Base-by-base conservation (phyloP, 805 yeast species). In the Ogataea wickerhamii region DNA sequence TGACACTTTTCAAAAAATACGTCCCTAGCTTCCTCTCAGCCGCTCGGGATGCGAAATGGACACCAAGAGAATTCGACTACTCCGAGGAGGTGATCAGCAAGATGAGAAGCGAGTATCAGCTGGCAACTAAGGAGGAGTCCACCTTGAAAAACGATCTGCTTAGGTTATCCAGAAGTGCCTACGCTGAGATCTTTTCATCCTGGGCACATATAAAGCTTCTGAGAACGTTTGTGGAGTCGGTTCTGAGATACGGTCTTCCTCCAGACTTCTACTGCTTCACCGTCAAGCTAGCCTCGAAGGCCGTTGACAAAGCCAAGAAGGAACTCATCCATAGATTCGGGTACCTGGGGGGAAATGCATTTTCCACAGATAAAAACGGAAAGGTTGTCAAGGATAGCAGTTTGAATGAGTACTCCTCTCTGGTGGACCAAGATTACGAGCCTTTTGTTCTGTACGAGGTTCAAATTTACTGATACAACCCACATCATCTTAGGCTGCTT, bases 191-290 rank as follows among this genome's bases (percentile, higher is more conserved):
- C 36, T 70, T 85, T 45, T 72, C 86, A 50, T 78, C 83, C 48
- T 88, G 96, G 96, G 72, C 86, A 56, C 98, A 93, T 63, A 76
- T 93, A 51, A 88, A 88, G 64, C 78, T 86, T 4, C 72, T 93
- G 37, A 80, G 97, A 51, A 74, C 86, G 14, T 93, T 84, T 63
- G 96, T 91, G 26, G 99, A 93, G 67, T 76, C 88, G 35, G 96
- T 93, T 12, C 73, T 93, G 60, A 81, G 99, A 64, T 93, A 93
- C 61, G 99, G 99, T 1, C 74, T 93, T 48, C 99, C 98, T 24
- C 97, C 98, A 21, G 83, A 82, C 53, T 93, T 91, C 61, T 75
- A 78, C 55, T 66, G 71, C 35, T 74, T 53, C 49, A 60, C 72
- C 37, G 55, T 78, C 32, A 68, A 68, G 45, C 56, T 84, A 28